Evolutionary conservation across 768 basidiomycete species (phyloP).

Genomic region (Boletus rex-veris): DNA sequence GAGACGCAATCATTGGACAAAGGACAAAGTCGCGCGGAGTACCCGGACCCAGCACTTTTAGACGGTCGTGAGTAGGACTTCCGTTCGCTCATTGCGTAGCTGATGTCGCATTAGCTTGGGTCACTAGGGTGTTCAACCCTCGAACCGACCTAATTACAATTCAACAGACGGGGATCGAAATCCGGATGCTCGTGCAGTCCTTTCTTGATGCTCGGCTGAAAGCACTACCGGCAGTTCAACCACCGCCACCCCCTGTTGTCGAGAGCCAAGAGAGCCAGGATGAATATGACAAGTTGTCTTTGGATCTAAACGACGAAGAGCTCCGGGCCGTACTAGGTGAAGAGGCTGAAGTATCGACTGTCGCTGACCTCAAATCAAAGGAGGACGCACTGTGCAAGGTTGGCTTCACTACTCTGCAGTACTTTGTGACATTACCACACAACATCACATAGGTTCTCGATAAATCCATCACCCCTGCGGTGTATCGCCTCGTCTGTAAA

Average conservation of each 20-base stretch:
- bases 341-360: conserved; percentile 20
- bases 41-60: conserved; percentile 63
- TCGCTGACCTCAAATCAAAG: conserved; percentile 34
- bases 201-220: conserved; percentile 57
- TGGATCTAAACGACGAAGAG: conserved; percentile 61
- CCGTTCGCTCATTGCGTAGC: background rate
- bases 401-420: conserved; percentile 8
- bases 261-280: conserved; percentile 77
- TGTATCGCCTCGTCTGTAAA: conserved; percentile 54
- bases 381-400: conserved; percentile 55
- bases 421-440: background rate
- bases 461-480: conserved; percentile 45
- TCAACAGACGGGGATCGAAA: conserved; percentile 46
- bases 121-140: conserved; percentile 46
- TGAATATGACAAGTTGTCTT: conserved; percentile 57
- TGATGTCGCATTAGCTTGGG: conserved; percentile 47
- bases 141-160: conserved; percentile 41
- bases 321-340: conserved; percentile 52
- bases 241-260: conserved; percentile 31
- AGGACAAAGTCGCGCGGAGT: conserved; percentile 34
- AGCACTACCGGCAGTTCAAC: conserved; percentile 41
- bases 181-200: conserved; percentile 54
- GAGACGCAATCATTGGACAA: conserved; percentile 39
- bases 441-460: conserved; percentile 43
- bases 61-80: conserved; percentile 43